Evolutionary conservation across 169 alveolate species (phyloP), one percentile per base, ranked within the genome.

Genomic region (Cryptosporidium andersoni): DNA sequence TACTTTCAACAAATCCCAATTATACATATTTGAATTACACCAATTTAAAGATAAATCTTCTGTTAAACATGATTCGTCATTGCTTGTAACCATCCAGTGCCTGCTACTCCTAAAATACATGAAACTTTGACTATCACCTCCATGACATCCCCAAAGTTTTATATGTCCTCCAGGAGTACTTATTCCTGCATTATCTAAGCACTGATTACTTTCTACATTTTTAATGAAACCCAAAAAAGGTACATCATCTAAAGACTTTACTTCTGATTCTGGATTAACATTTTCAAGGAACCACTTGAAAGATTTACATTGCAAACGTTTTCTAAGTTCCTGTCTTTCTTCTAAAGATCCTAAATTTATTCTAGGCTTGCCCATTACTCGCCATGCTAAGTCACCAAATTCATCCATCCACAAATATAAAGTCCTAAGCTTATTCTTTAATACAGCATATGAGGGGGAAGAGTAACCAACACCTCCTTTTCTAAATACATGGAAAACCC

Each of bases 381-480:
- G 55, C 85, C 85, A 74, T 14, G 82, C 66, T 48, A 55, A 37
- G 53, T 55, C 90, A 25, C 81, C 81, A 66, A 80, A 88, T 48
- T 88, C 89, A 36, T 90, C 93, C 91, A 90, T 88, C 93, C 93
- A 90, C 1, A 81, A 8, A 40, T 82, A 58, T n/a, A 66, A 45
- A 16, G 93, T 90, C 4, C 93, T 48, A 64, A 90, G 67, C n/a
- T 81, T 80, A 37, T 90, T 90, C 14, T 64, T 62, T 6, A 67
- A 42, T 16, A 89, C 62, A 2, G 92, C 89, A 8, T 80, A 65
- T 11, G 82, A 42, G 1, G 92, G 92, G 40, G 88, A 66, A 37
- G 82, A 62, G 74, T 90, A 90, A 2, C 91, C 91, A 11, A 81
- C 82, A 14, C 93, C 93, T 16, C 93, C 93, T n/a, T 82, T 81